Percentiles rank a stretch among this genome's conserved stretches.
Conservation (phyloP, 2,329 filamentous ascomycete species). For the Calycina marina region DNA sequence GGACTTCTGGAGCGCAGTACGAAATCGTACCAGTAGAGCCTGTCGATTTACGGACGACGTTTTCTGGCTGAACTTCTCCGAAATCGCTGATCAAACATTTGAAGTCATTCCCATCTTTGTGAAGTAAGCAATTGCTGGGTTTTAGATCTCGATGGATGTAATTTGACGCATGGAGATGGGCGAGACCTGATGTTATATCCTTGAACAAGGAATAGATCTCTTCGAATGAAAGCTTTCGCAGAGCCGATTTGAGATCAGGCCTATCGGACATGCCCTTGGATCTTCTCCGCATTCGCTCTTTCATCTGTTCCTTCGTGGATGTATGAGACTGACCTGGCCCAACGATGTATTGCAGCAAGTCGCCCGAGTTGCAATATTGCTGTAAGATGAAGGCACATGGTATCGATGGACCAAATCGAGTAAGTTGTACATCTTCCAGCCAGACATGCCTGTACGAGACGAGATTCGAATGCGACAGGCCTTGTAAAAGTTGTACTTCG, state of each 20-base stretch:
- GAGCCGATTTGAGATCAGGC: constrained; percentile 18
- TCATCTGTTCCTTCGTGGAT: constrained; percentile 67
- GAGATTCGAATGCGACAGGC: constrained; percentile 83
- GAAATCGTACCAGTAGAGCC: constrained; percentile 93
- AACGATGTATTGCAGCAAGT: constrained; percentile 78
- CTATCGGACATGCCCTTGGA: constrained; percentile 65
- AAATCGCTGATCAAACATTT: constrained; percentile 92
- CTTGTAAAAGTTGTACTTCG: constrained; percentile 85
- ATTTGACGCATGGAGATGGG: constrained; percentile 77
- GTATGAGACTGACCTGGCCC: constrained; percentile 45
- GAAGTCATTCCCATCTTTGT: constrained; percentile 54
- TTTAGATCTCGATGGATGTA: constrained; percentile 96
- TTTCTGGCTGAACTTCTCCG: constrained; percentile 83
- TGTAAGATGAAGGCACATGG: constrained; percentile 95
- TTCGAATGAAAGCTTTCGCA: constrained; percentile 49
- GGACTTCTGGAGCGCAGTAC: constrained; percentile 90
- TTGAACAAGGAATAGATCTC: constrained; percentile 95
- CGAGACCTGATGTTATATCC: constrained; percentile 83
- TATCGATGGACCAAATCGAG: constrained; percentile 76
- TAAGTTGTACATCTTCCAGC: constrained; percentile 79
- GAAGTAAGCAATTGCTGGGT: constrained; percentile 85
- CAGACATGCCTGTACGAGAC: constrained; percentile 96
- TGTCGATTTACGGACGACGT: constrained; percentile 70
- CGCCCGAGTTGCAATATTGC: constrained; percentile 91
- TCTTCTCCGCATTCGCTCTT: constrained; percentile 68